A percentile compares a stretch with the other conserved stretches of the same genome.
phyloP scores from a whole-genome alignment of 2,329 filamentous ascomycete genomes.

The Triangularia setosa region DNA sequence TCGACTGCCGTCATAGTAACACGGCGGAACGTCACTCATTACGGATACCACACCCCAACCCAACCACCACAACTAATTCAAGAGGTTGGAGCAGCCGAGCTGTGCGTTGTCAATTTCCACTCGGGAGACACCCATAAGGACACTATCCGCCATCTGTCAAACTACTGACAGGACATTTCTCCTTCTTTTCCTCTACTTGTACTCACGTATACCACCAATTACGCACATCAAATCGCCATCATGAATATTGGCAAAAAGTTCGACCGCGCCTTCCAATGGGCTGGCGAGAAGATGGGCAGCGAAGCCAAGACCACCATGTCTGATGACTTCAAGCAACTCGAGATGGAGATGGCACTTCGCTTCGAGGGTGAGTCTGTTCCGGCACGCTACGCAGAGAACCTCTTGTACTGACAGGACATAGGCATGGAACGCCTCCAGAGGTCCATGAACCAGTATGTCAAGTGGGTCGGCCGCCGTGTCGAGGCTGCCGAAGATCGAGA shows the following conservation, averaged over 20 bases:
- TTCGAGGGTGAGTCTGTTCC: slow-evolving; percentile 66
- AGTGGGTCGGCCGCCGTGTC: slow-evolving; percentile 78
- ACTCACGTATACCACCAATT: neutral
- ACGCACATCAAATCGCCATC: slow-evolving; percentile 1
- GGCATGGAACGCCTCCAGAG: slow-evolving; percentile 88
- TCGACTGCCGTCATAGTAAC: slow-evolving; percentile 7
- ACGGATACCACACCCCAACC: neutral
- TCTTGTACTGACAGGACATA: slow-evolving; percentile 34
- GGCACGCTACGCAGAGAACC: neutral
- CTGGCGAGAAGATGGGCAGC: slow-evolving; percentile 90
- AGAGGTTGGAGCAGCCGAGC: slow-evolving; percentile 18
- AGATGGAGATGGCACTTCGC: slow-evolving; percentile 84
- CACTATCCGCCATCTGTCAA: neutral
- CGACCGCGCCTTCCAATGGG: slow-evolving; percentile 96
- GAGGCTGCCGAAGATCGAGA: slow-evolving; percentile 80
- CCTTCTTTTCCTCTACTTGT: neutral
- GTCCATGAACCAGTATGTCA: slow-evolving; percentile 81
- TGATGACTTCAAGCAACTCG: slow-evolving; percentile 86
- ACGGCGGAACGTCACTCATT: slow-evolving; percentile 12
- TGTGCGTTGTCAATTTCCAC: slow-evolving; percentile 10
- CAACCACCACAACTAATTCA: slow-evolving; percentile 20
- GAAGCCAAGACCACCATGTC: slow-evolving; percentile 83
- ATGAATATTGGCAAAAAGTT: slow-evolving; percentile 76
- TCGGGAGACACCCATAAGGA: slow-evolving; percentile 2
- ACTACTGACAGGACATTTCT: neutral